Percentiles rank a stretch among this genome's conserved stretches.
Conservation (phyloP, 257 asterid genomes). For the Dorcoceras hygrometricum region DNA sequence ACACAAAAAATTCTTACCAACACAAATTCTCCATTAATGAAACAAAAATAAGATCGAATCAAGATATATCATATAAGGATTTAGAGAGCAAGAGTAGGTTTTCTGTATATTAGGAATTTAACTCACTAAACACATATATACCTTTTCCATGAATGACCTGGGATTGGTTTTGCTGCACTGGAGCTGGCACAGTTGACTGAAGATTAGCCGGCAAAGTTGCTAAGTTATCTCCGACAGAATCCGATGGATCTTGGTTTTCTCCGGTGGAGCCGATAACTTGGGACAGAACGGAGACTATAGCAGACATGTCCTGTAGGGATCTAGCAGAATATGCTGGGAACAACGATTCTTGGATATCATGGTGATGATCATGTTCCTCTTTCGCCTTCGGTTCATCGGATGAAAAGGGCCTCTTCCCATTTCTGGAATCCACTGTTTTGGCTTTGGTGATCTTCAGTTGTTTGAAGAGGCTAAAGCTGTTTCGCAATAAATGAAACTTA, state of each 20-base stretch:
- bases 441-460: neutral
- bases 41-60: neutral
- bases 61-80: neutral
- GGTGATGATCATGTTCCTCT: constrained; percentile 20
- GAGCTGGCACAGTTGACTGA: constrained; percentile 14
- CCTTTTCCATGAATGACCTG: constrained; percentile 52
- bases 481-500: neutral
- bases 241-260: constrained; percentile 13
- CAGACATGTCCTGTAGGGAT: constrained; percentile 80
- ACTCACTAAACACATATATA: constrained; percentile 8
- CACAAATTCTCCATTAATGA: too few species aligned
- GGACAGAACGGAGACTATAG: constrained; percentile 80
- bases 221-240: constrained; percentile 15
- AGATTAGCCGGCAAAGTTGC: constrained; percentile 7
- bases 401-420: constrained; percentile 58
- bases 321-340: constrained; percentile 55
- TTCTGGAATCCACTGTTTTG: constrained; percentile 36
- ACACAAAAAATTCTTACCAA: too few species aligned
- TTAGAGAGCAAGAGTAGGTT: neutral
- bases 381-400: constrained; percentile 44
- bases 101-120: too few species aligned
- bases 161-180: constrained; percentile 27
- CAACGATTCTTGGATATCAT: constrained; percentile 9
- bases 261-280: constrained; percentile 66
- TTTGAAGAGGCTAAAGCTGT: neutral